These are phyloP conservation scores for Meredithiella fracta DNA, from an alignment of 2,329 filamentous ascomycete genomes.

Conservation along the genomic window DNA sequence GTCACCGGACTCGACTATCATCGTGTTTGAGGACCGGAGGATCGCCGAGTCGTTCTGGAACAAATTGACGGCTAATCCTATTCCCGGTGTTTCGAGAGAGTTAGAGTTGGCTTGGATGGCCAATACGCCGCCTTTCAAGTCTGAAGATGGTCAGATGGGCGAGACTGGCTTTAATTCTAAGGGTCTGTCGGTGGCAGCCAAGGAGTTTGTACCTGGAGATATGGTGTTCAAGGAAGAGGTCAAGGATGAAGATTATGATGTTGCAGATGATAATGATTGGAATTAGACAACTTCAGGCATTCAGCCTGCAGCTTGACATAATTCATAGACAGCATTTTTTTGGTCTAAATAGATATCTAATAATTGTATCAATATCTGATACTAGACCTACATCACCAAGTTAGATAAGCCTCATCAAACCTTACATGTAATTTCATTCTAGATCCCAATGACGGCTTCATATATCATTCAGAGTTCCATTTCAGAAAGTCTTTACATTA, in stretches of 20 bases:
- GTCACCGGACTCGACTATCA: conserved; percentile 30
- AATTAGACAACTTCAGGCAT: conserved; percentile 13
- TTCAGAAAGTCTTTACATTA: no score
- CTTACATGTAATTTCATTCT: background rate
- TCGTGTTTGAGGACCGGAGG: conserved; percentile 50
- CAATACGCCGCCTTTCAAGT: conserved; percentile 14
- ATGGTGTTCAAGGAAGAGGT: conserved; percentile 17
- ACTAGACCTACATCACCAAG: background rate
- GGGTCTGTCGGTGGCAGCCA: background rate
- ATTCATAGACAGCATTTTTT: background rate
- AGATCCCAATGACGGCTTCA: background rate
- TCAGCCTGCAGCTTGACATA: background rate
- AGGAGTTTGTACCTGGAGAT: background rate
- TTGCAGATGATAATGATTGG: conserved; percentile 35
- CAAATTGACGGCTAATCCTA: conserved; percentile 35
- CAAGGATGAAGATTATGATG: conserved; percentile 30
- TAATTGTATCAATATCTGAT: background rate
- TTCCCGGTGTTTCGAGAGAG: conserved; percentile 45
- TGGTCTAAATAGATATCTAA: background rate
- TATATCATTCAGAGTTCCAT: background rate
- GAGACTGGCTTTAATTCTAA: background rate
- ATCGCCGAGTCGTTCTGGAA: conserved; percentile 56
- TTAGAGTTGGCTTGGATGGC: conserved; percentile 49
- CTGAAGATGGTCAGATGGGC: background rate
- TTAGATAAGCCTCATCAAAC: background rate